Conservation (phyloP, 768 basidiomycete genomes). For the Psilocybe cyanescens region DNA sequence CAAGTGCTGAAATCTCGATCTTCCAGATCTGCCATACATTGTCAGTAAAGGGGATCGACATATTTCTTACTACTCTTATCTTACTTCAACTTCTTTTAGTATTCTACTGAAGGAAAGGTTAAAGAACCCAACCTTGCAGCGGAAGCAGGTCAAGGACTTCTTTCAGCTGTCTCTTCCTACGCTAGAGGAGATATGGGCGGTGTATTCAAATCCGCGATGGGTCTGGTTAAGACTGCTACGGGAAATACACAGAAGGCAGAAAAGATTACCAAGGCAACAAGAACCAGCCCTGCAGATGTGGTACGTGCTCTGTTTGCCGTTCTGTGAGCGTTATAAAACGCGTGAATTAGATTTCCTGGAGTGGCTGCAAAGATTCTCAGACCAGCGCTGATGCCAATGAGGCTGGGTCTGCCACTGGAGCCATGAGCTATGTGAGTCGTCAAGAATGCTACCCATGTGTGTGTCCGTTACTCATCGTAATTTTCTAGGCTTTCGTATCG, state of each 20-base stretch:
- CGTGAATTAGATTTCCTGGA: conserved; percentile 74
- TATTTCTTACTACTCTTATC: not conserved
- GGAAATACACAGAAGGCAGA: conserved; percentile 68
- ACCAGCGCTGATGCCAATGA: conserved; percentile 82
- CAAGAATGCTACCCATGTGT: not conserved
- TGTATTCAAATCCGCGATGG: conserved; percentile 72
- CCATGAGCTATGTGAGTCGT: conserved; percentile 74
- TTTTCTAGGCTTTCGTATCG: conserved; percentile 55
- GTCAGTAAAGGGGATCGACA: conserved; percentile 36
- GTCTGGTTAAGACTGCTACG: conserved; percentile 75
- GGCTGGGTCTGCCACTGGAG: conserved; percentile 69
- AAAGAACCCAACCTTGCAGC: conserved; percentile 91
- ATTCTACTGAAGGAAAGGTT: conserved; percentile 93
- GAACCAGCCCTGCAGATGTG: conserved; percentile 84
- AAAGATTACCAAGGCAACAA: conserved; percentile 60
- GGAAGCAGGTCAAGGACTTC: conserved; percentile 85
- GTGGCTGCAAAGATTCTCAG: conserved; percentile 80
- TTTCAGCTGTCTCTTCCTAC: conserved; percentile 80
- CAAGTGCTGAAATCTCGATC: no score
- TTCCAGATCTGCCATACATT: conserved; percentile 69
- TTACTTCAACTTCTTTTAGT: conserved; percentile 42
- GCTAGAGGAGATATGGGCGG: conserved; percentile 81
- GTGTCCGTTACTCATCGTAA: conserved; percentile 2
- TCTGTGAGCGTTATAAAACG: not conserved
- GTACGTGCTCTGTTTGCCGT: conserved; percentile 45